Percentiles rank a stretch among this genome's conserved stretches.
phyloP scores from a whole-genome alignment of 2,329 filamentous ascomycete genomes.

The Aspergillus sp. region DNA sequence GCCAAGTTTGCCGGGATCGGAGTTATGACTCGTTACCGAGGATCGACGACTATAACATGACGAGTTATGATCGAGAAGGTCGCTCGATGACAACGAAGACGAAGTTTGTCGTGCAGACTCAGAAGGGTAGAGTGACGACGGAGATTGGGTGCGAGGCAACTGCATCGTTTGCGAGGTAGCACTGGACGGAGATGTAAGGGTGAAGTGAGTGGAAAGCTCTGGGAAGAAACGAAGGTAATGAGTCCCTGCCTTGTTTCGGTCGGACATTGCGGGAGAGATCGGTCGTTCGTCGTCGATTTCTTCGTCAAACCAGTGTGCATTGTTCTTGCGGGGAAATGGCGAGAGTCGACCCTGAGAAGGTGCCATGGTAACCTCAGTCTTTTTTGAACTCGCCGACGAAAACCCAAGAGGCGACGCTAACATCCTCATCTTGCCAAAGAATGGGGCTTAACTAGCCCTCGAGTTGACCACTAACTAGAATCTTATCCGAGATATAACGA shows the following conservation, averaged over 20 bases:
- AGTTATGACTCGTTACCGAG: conserved; percentile 35
- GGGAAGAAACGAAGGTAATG: conserved; percentile 30
- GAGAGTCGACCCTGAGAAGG: background rate
- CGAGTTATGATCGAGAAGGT: conserved; percentile 28
- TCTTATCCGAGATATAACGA: background rate
- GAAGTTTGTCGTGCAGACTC: background rate
- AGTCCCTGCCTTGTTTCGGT: conserved; percentile 18
- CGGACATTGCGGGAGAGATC: conserved; percentile 27
- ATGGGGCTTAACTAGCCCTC: background rate
- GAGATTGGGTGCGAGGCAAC: conserved; percentile 1
- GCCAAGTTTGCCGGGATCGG: conserved; percentile 19
- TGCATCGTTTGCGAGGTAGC: conserved; percentile 7
- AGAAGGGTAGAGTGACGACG: background rate
- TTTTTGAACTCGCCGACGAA: background rate
- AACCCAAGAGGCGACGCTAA: background rate
- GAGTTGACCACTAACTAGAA: background rate
- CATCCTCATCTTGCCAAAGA: background rate
- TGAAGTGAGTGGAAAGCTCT: conserved; percentile 28
- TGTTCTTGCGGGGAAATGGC: background rate
- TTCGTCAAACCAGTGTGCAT: conserved; percentile 3
- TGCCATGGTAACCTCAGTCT: background rate
- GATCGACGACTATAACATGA: conserved; percentile 38
- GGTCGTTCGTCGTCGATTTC: conserved; percentile 10
- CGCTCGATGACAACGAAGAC: conserved; percentile 27
- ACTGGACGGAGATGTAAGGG: conserved; percentile 25